Conservation (phyloP, 768 basidiomycete genomes). For the Rubroboletus pulcherrimus region DNA sequence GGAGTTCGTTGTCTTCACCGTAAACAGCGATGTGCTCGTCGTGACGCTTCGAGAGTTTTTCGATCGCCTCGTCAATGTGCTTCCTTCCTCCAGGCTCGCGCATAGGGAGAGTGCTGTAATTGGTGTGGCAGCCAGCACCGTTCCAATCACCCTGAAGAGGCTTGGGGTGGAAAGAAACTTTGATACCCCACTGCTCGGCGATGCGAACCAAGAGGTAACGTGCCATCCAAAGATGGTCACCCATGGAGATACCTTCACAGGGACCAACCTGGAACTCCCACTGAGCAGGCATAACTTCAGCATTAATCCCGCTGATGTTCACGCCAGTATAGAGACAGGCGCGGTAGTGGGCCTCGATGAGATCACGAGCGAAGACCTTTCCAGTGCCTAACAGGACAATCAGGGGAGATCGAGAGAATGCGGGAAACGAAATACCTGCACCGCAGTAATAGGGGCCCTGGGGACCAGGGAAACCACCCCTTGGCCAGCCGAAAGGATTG, state of each 20-base stretch:
- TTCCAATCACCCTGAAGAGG: slow-evolving; percentile 98
- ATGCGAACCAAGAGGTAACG: slow-evolving; percentile 94
- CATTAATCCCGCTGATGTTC: slow-evolving; percentile 99
- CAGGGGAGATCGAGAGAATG: not conserved
- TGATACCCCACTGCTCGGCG: slow-evolving; percentile 96
- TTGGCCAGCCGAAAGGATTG: slow-evolving; percentile 91
- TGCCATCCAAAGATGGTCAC: slow-evolving; percentile 99
- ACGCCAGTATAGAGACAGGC: slow-evolving; percentile 92
- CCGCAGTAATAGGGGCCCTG: slow-evolving; percentile 99
- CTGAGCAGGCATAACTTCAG: slow-evolving; percentile 99
- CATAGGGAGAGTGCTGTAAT: slow-evolving; percentile 94
- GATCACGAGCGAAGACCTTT: slow-evolving; percentile 97
- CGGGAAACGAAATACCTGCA: slow-evolving; percentile 57
- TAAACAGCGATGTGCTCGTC: slow-evolving; percentile 96
- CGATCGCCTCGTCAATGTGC: slow-evolving; percentile 86
- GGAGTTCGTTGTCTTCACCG: slow-evolving; percentile 95
- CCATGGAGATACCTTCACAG: slow-evolving; percentile 96
- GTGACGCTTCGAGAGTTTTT: slow-evolving; percentile 88
- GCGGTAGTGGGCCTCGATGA: slow-evolving; percentile 98
- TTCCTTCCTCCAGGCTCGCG: slow-evolving; percentile 93
- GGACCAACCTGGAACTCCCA: slow-evolving; percentile 99
- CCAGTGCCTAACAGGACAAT: slow-evolving; percentile 64
- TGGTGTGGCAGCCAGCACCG: slow-evolving; percentile 98
- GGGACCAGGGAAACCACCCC: slow-evolving; percentile 98
- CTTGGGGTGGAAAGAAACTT: slow-evolving; percentile 99